Conservation (phyloP, 257 asterid species). For the Nicotiana benthamiana region DNA sequence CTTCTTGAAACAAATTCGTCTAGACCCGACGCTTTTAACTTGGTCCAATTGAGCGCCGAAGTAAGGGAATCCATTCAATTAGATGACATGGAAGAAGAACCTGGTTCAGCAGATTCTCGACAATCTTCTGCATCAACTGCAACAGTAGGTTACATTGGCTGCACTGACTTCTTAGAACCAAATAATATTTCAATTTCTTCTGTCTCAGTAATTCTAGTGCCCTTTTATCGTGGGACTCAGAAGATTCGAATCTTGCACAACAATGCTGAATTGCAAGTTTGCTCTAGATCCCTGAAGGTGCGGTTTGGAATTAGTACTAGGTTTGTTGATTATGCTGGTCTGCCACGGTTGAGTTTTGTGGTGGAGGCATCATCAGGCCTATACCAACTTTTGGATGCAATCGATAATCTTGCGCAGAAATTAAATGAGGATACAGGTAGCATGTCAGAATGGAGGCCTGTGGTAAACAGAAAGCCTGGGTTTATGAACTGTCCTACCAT, state of each 20-base stretch:
- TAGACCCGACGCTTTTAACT: conserved; percentile 32
- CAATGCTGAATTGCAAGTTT: conserved; percentile 45
- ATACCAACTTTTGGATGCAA: conserved; percentile 47
- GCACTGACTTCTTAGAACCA: conserved; percentile 49
- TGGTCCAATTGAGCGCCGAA: conserved; percentile 31
- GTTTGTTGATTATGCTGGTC: conserved; percentile 65
- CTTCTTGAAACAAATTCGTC: conserved; percentile 26
- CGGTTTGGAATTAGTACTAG: conserved; percentile 69
- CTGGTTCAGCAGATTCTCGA: conserved; percentile 20
- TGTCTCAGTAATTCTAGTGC: conserved; percentile 40
- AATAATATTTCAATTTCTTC: conserved; percentile 46
- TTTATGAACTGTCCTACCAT: conserved; percentile 59
- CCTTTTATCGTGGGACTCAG: conserved; percentile 50
- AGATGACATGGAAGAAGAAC: conserved; percentile 58
- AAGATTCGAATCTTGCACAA: conserved; percentile 49
- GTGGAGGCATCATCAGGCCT: conserved; percentile 55
- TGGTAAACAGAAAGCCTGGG: conserved; percentile 63
- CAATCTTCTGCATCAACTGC: conserved; percentile 26
- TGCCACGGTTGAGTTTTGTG: conserved; percentile 67
- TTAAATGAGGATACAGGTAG: conserved; percentile 55
- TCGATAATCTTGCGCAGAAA: conserved; percentile 49
- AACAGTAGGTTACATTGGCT: conserved; percentile 20
- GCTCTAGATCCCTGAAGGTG: conserved; percentile 47
- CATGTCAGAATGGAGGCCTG: conserved; percentile 77
- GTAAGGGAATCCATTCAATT: conserved; percentile 28